Conservation (phyloP, 306 rosid species). For the Prunus mume region DNA sequence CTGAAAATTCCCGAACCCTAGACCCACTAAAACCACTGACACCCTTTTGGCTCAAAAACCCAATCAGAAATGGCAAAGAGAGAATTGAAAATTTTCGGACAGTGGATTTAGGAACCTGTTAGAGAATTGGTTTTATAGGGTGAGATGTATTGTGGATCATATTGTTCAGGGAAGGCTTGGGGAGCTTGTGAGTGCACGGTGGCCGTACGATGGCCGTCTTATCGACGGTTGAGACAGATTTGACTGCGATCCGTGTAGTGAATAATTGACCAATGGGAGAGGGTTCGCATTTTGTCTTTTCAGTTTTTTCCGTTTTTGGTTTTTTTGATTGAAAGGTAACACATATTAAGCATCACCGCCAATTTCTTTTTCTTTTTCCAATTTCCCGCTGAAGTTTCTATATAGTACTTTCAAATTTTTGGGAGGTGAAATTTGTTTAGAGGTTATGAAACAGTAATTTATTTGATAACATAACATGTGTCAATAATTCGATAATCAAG, state of each 20-base stretch:
- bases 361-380: background rate
- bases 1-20: background rate
- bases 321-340: background rate
- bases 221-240: constrained; percentile 37
- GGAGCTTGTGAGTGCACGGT: background rate
- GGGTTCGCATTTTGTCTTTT: background rate
- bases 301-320: background rate
- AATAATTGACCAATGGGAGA: constrained; percentile 35
- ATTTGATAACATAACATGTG: background rate
- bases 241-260: constrained; percentile 32
- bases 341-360: background rate
- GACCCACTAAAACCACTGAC: background rate
- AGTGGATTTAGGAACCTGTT: background rate
- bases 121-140: constrained; percentile 25
- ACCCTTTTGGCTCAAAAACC: background rate
- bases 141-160: background rate
- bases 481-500: background rate
- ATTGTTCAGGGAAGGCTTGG: background rate
- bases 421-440: background rate
- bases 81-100: background rate
- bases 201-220: constrained; percentile 34
- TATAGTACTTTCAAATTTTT: background rate
- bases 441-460: background rate
- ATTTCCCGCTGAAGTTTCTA: constrained; percentile 11
- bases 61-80: background rate